phyloP scores from a whole-genome alignment of 2,329 filamentous ascomycete species.

The Chaetomiaceae sp. region DNA sequence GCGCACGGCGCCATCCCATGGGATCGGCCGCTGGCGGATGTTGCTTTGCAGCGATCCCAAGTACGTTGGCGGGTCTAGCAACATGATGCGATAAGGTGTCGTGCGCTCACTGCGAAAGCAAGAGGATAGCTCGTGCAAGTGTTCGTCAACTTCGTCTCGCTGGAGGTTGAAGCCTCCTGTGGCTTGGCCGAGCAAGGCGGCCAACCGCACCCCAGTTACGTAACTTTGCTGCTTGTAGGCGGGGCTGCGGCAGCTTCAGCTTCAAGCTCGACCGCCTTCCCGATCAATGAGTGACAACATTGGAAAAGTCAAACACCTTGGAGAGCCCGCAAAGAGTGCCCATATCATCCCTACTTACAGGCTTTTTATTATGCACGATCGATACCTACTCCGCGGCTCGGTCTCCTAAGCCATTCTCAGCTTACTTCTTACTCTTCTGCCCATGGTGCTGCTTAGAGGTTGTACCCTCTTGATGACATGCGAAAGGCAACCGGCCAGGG shows the following conservation, averaged over 20 bases:
- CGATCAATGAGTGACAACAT: too few relatives aligned
- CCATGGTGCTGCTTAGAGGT: too few relatives aligned
- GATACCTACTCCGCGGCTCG: too few relatives aligned
- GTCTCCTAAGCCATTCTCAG: too few relatives aligned
- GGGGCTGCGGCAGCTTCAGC: constrained; percentile 2
- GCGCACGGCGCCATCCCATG: constrained; percentile 94
- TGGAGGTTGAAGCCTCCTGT: constrained; percentile 14
- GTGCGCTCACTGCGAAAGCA: not conserved
- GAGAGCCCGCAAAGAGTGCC: too few relatives aligned
- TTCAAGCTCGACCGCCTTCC: too few relatives aligned
- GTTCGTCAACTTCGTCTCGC: not conserved
- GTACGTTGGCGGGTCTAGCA: constrained; percentile 87
- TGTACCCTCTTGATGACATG: too few relatives aligned
- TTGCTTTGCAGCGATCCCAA: constrained; percentile 86
- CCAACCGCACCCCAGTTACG: constrained; percentile 22
- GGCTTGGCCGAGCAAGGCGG: constrained; percentile 14
- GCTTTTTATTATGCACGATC: too few relatives aligned
- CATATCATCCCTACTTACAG: too few relatives aligned
- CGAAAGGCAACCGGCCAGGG: not conserved
- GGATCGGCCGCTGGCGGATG: constrained; percentile 91
- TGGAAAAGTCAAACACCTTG: too few relatives aligned
- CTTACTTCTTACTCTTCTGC: too few relatives aligned
- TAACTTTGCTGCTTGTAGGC: constrained; percentile 10
- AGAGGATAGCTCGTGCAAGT: not conserved
- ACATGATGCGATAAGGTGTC: constrained; percentile 54